A percentile compares a stretch with the other conserved stretches of the same genome.
Evolutionary conservation across 1,284 basidiomycete species (phyloP).

Genomic region (Phlebopus sp.): DNA sequence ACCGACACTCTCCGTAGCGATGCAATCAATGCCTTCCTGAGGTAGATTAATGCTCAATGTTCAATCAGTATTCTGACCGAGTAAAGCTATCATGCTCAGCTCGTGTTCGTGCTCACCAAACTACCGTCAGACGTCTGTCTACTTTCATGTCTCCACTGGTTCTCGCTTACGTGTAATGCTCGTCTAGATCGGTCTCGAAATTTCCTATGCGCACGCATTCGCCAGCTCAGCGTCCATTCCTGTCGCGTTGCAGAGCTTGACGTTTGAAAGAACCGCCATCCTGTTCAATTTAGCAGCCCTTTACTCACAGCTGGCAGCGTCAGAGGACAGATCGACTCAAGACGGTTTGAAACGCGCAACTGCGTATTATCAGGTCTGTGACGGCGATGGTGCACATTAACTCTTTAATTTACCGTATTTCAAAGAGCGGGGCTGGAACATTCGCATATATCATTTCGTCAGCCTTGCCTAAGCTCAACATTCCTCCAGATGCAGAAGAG

Average conservation of each 20-base stretch:
- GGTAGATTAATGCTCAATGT: slow-evolving; percentile 37
- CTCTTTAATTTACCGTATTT: slow-evolving; percentile 10
- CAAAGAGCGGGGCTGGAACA: slow-evolving; percentile 75
- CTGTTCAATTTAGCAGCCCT: slow-evolving; percentile 85
- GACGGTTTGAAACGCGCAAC: slow-evolving; percentile 80
- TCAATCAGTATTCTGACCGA: slow-evolving; percentile 16
- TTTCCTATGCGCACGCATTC: slow-evolving; percentile 77
- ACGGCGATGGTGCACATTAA: not conserved
- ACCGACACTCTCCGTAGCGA: slow-evolving; percentile 58
- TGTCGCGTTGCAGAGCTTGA: slow-evolving; percentile 66
- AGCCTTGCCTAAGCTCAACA: slow-evolving; percentile 54
- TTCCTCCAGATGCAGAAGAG: slow-evolving; percentile 53
- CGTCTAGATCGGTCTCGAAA: slow-evolving; percentile 69
- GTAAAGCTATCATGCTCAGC: slow-evolving; percentile 85
- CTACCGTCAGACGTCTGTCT: slow-evolving; percentile 62
- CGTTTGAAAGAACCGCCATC: slow-evolving; percentile 74
- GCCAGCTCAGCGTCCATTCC: slow-evolving; percentile 48
- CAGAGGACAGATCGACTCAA: slow-evolving; percentile 65
- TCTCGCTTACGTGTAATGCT: slow-evolving; percentile 14
- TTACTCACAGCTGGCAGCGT: slow-evolving; percentile 68
- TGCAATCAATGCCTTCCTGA: slow-evolving; percentile 45
- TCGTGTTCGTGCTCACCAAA: slow-evolving; percentile 74
- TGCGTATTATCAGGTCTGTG: slow-evolving; percentile 66
- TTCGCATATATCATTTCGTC: slow-evolving; percentile 62
- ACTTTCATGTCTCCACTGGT: slow-evolving; percentile 1